Base-by-base conservation (phyloP, 495 filamentous ascomycete genomes). In the Lasiosphaeris hirsuta region DNA sequence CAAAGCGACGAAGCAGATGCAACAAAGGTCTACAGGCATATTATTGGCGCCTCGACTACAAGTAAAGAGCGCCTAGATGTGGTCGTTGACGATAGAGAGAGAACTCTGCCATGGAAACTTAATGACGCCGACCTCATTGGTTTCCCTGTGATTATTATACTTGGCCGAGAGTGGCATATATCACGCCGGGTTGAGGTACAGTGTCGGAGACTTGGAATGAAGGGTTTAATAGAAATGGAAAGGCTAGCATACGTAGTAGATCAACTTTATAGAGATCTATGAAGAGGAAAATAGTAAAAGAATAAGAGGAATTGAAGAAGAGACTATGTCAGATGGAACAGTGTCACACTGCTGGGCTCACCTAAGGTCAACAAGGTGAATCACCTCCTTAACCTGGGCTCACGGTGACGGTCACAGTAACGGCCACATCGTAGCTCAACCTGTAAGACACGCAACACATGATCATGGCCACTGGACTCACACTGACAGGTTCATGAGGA, bases 91-190 rank as follows among this genome's bases (percentile, higher is more conserved):
- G 93, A 97, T 66, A 82, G 93, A 13, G 63, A 78, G 36, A 82
- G 80, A 61, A 72, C 81, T 7, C 71, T 93, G 45, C 83, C 84
- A 13, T 96, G 89, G 90, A 96, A 93, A 66, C 73, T 97, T 53
- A 83, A 78, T 2, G 93, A 97, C 72, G 93, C 93, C 2, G 92
- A 96, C 67, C 63, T 94, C 50, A 82, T 96, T 57, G 93, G 93
- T 10, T 96, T 92, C 69, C 93, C 93, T 0, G 72, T 97, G 11
- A 79, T 95, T 18, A 72, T 95, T 1, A 75, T 95, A 13, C 73
- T 96, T 37, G 93, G 93, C 3, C 86, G 82, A 58, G 77, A 74
- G 14, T 96, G 92, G 92, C 79, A 69, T 61, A 76, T 79, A 17
- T 76, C 82, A 6, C 75, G 75, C 47, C 74, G 75, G 17, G 78